phyloP scores from a whole-genome alignment of 2,329 filamentous ascomycete genomes.

The Myriosclerotinia curreyana region DNA sequence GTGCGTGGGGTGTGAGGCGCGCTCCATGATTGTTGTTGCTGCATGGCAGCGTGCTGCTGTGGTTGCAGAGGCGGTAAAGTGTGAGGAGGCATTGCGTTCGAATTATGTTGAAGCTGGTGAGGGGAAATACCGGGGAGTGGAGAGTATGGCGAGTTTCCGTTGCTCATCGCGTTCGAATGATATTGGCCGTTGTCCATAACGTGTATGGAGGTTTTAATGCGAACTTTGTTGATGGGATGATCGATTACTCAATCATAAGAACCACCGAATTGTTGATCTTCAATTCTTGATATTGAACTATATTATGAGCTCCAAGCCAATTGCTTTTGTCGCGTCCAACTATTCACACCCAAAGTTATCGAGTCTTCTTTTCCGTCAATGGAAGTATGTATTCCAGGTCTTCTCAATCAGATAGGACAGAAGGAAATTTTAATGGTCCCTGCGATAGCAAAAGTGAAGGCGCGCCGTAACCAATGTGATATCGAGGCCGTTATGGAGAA shows the following conservation, averaged over 20 bases:
- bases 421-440: conserved; percentile 6
- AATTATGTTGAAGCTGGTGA: conserved; percentile 42
- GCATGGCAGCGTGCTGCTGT: conserved; percentile 48
- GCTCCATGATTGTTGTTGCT: conserved; percentile 50
- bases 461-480: conserved; percentile 10
- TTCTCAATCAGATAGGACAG: background rate
- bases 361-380: conserved; percentile 12
- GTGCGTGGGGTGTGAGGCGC: conserved; percentile 57
- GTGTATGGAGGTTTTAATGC: conserved; percentile 9
- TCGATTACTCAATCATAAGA: conserved; percentile 19
- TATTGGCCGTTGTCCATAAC: conserved; percentile 37
- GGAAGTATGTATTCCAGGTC: background rate
- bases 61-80: conserved; percentile 56
- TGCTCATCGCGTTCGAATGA: conserved; percentile 35
- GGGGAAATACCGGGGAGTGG: conserved; percentile 38
- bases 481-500: conserved; percentile 17
- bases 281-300: background rate
- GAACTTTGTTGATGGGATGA: conserved; percentile 9
- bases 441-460: conserved; percentile 7
- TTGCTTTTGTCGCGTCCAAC: conserved; percentile 9
- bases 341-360: background rate
- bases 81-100: conserved; percentile 46
- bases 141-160: conserved; percentile 34
- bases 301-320: conserved; percentile 7
- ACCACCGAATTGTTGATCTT: conserved; percentile 2